Base-by-base conservation (phyloP, 306 rosid genomes). In the Geum urbanum region DNA sequence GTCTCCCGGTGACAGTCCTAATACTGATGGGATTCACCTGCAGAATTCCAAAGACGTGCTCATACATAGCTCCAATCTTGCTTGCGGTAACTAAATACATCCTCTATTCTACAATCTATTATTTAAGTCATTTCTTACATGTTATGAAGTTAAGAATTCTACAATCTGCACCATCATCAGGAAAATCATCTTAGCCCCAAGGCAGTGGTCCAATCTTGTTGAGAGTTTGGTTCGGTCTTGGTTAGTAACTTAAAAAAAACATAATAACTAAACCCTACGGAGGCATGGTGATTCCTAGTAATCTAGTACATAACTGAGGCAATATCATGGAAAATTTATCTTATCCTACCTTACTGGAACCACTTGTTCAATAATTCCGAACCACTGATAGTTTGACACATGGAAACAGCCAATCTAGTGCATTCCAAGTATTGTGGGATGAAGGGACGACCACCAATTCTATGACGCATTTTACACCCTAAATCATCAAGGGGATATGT, bases 1-100 rank as follows among this genome's bases (percentile, higher is more conserved):
- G 5, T 94, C 99, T 35, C 99, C 99, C 2, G 96, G 88, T 15
- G 80, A 88, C 66, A 94, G 99, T 52, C 92, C 91, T 52, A 91
- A 94, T 80, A 94, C 99, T 0, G 99, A 94, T 66, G 99, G 99
- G 69, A 91, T 94, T 81, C 99, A 94, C 82, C 87, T 94, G 15
- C 99, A 94, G 83, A 86, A 91, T 81, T 91, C 99, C 81, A 84
- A 74, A 73, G 84, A 87, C 63, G 99, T 89, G 22, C 77, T 91
- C 67, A 94, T 94, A 78, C 80, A 91, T 62, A 71, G 81, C 85
- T 77, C 81, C 76, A 75, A 48, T 63, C 79, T 94, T 54, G 92
- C 91, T 32, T 94, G 99, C 9, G 99, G 99, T 94, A 94, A 78
- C 20, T 75, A 56, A 41, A 9, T 32, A 32, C 37, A 32, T 16